Evolutionary conservation across 2,329 filamentous ascomycete genomes (phyloP).

Genomic region (Fusarium incarnatum): DNA sequence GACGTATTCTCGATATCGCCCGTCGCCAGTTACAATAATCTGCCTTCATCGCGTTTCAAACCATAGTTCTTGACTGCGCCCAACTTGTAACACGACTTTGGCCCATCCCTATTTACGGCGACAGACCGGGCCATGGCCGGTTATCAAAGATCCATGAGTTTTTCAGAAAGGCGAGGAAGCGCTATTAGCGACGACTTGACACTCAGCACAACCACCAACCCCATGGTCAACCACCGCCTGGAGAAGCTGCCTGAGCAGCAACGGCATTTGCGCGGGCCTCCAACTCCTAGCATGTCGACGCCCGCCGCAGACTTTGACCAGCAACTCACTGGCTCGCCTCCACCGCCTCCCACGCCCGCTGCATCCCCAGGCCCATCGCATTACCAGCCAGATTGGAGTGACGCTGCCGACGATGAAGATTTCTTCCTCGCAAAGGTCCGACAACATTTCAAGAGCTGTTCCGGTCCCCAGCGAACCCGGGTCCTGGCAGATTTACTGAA

Average conservation of each 20-base stretch:
- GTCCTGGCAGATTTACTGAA: constrained; percentile 90
- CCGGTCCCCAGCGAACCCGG: constrained; percentile 79
- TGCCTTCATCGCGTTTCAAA: constrained; percentile 28
- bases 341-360: constrained; percentile 73
- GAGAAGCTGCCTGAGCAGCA: constrained; percentile 61
- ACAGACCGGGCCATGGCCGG: constrained; percentile 50
- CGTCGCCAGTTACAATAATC: constrained; percentile 21
- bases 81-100: constrained; percentile 13
- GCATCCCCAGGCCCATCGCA: constrained; percentile 73
- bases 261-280: constrained; percentile 65
- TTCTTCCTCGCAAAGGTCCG: constrained; percentile 83
- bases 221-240: constrained; percentile 59
- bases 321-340: constrained; percentile 69
- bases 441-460: constrained; percentile 82
- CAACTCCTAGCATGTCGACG: constrained; percentile 75
- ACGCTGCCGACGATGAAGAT: constrained; percentile 83
- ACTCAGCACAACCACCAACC: constrained; percentile 62
- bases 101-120: constrained; percentile 24
- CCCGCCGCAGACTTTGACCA: constrained; percentile 73
- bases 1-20: constrained; percentile 38
- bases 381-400: constrained; percentile 77
- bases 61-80: constrained; percentile 8
- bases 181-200: constrained; percentile 68
- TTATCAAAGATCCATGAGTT: constrained; percentile 64
- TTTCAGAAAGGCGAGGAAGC: constrained; percentile 71